These are phyloP conservation scores for Solanum paucissectum DNA, from an alignment of 257 asterid genomes.

Conservation along the genomic window DNA sequence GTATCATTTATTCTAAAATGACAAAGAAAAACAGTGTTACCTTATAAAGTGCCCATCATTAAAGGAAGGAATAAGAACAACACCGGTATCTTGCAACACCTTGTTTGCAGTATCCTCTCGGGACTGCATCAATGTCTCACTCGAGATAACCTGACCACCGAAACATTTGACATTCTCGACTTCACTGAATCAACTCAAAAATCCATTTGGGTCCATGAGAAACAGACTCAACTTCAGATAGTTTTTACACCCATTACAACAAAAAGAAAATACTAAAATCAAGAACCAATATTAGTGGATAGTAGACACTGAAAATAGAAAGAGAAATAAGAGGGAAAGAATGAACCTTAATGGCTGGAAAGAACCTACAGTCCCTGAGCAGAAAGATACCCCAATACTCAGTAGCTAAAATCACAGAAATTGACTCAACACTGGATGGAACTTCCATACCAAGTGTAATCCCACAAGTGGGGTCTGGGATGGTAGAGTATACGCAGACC, in stretches of 20 bases:
- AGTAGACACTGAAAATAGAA: not conserved
- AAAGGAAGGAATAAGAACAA: constrained; percentile 74
- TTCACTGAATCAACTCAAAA: constrained; percentile 29
- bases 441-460: not conserved
- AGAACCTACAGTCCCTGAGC: not conserved
- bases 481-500: not conserved
- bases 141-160: constrained; percentile 52
- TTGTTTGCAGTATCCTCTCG: constrained; percentile 18
- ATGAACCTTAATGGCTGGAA: not conserved
- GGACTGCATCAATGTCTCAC: too few species aligned
- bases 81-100: constrained; percentile 65
- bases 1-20: not conserved
- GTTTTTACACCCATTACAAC: not conserved
- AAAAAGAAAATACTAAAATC: not conserved
- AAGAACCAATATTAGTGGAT: not conserved
- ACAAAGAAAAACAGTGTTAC: constrained; percentile 10
- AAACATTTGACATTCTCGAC: constrained; percentile 80
- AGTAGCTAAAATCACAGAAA: not conserved
- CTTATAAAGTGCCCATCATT: constrained; percentile 79
- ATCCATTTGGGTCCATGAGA: not conserved
- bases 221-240: not conserved
- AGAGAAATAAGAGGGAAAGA: not conserved
- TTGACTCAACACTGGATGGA: not conserved
- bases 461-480: not conserved
- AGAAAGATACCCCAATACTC: not conserved